Base-by-base conservation (phyloP, 345 rosid genomes). In the Euphorbia pulcherrima region DNA sequence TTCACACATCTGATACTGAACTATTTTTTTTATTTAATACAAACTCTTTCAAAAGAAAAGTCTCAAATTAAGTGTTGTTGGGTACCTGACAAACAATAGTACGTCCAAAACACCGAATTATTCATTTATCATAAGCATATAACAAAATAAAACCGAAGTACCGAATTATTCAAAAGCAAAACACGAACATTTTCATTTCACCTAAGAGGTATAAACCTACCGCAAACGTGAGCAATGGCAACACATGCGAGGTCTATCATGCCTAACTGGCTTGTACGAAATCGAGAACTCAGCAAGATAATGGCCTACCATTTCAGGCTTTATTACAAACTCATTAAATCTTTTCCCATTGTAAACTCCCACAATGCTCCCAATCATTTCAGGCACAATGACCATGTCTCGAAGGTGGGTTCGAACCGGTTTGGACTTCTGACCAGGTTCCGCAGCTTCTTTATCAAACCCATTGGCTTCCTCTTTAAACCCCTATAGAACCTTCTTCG, bases 401-500 rank as follows among this genome's bases (percentile, higher is more conserved):
- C 98, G 83, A 48, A 92, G 69, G 76, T 92, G 98, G 66, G 98
- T 92, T 44, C 96, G 77, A 11, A 92, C 98, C 39, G 97, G 94
- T 52, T 92, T 96, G 6, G 98, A 97, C 76, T 92, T 92, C 86
- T 92, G 96, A 73, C 98, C 98, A n/a, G 92, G 81, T 37, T 68
- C 64, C 80, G 76, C n/a, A 77, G 76, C 64, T 77, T 77, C 59
- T 77, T 77, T 70, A 77, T 77, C 24, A 77, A 66, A 24, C 77
- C 80, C 80, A 77, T 77, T 2, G 80, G 80, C 67, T 77, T 77
- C 67, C 80, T 72, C 77, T 77, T 66, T 72, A 93, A 75, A 70
- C 98, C 98, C 57, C 97, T 83, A 79, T 87, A 83, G 78, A 93
- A 93, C 94, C 98, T 92, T 87, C 98, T 87, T 77, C 98, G 97